Conservation (phyloP, 306 rosid species). For the Clitoria ternatea region DNA sequence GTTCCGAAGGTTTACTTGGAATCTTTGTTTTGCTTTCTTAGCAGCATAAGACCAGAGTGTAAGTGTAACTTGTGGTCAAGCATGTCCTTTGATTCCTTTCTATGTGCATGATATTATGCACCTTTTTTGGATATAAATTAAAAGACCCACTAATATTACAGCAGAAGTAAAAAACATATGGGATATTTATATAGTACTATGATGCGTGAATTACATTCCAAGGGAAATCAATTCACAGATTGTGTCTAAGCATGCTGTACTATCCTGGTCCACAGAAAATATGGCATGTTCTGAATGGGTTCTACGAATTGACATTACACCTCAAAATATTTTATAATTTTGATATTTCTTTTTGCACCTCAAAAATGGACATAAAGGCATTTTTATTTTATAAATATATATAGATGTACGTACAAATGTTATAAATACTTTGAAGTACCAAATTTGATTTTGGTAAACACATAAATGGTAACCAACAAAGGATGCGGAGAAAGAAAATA, state of each 20-base stretch:
- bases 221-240: slow-evolving; percentile 23
- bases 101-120: not conserved
- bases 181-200: not conserved
- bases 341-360: not conserved
- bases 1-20: not conserved
- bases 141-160: slow-evolving; percentile 2
- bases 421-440: not conserved
- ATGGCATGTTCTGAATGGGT: not conserved
- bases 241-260: slow-evolving; percentile 25
- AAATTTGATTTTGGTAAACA: not conserved
- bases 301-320: not conserved
- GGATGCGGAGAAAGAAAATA: not conserved
- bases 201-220: slow-evolving; percentile 35
- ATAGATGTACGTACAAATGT: not conserved
- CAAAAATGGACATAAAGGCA: no score
- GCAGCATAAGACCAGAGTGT: not conserved
- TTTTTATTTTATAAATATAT: not conserved
- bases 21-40: slow-evolving; percentile 9
- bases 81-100: slow-evolving; percentile 26
- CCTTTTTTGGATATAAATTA: not conserved
- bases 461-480: not conserved
- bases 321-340: not conserved
- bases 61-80: slow-evolving; percentile 6
- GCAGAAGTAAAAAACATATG: slow-evolving; percentile 14
- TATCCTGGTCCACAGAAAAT: slow-evolving; percentile 23